Evolutionary conservation across 305 asterid species (phyloP), one percentile per base, ranked within the genome.

Genomic region (Fraxinus albicans): DNA sequence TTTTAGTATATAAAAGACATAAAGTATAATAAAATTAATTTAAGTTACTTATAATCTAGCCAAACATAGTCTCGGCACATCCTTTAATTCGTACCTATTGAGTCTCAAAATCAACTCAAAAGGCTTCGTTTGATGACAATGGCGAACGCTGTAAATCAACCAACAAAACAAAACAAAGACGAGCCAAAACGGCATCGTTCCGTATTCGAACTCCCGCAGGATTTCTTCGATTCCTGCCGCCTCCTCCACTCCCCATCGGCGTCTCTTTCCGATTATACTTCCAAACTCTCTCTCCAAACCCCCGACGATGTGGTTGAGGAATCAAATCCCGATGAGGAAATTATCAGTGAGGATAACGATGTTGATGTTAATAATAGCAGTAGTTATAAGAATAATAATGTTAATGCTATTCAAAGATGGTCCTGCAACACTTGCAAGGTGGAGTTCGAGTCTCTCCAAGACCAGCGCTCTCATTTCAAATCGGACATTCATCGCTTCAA

Each of bases 401-500:
- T 63, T 21, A 82, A 58, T 75, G 53, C 65, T 81, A 89, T 87
- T 93, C 97, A 91, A 87, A 90, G 94, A 85, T 94, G 97, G 99
- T 90, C 97, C 72, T 95, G 99, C 89, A 93, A 86, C 86, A 94
- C 97, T 36, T 95, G 99, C 82, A 93, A 93, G 81, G 89, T 92
- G 27, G 98, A 94, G 85, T 95, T 95, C 87, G 97, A 95, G 82
- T 95, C 99, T 72, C 98, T 95, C 35, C 88, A 34, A 10, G 98
- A 93, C 80, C 99, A 95, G 86, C 96, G 99, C 23, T 88, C 90
- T 73, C 99, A 95, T 88, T 95, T 95, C 88, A 94, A 94, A 85
- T 95, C 97, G 79, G 99, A 94, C 86, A 85, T 95, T 85, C 99
- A 95, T 86, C 97, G 99, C 42, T 90, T 95, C 81, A 94, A 95